Base-by-base conservation (phyloP, 805 yeast species). In the Brettanomyces sp. region DNA sequence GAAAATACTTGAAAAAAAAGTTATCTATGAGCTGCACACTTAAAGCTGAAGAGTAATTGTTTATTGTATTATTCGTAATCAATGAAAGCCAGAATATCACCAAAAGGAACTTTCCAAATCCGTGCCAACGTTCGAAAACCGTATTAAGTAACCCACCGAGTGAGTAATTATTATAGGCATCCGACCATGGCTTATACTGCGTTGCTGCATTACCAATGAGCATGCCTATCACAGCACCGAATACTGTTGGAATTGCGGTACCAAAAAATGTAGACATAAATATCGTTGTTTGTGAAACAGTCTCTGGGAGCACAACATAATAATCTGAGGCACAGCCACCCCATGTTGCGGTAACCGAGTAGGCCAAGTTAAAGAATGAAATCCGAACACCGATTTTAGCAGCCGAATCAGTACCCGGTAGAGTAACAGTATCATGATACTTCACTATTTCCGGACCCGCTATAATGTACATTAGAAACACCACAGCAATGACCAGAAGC, bases 301-400 rank as follows among this genome's bases (percentile, higher is more conserved):
- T 68, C 55, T 84, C 91, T 1, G 95, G 95, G 54, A 87, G 79
- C 43, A 86, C 69, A 42, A 88, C 77, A 61, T 85, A 85, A 62
- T 88, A 88, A 63, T 88, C 96, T 0, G 90, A 73, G 0, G 95
- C 86, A 49, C 85, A 76, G 2, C 90, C 82, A 39, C 95, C 90
- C 96, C 96, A 88, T 1, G 96, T 85, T 3, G 87, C 76, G 3
- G 95, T 86, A 41, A 83, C 80, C 28, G 95, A 80, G 56, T 85
- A 85, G 39, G 81, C 72, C 46, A 86, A 69, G 1, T 88, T 74
- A 55, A 87, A 85, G 62, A 79, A 85, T 12, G 86, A 76, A 28
- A 87, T 61, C 73, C 84, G 76, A 56, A 79, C 74, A n/a, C 95
- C 95, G 44, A 70, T 69, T 4, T 75, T 63, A 0, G 85, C 76